Base-by-base conservation (phyloP, 768 basidiomycete species). In the Mycena rosella region DNA sequence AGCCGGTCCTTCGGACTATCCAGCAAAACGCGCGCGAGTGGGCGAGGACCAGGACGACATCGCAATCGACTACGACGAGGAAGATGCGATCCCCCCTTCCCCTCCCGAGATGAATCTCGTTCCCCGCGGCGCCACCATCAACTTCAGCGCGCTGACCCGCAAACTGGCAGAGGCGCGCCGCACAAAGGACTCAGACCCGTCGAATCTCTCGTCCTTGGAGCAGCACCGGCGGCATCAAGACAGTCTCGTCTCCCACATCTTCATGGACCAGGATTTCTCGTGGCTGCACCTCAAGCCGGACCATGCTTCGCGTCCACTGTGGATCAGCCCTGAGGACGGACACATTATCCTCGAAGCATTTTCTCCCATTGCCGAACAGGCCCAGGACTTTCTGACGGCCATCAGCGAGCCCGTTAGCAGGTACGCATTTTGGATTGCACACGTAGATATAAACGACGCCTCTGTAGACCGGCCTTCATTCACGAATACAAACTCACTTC, bases 401-500 rank as follows among this genome's bases (percentile, higher is more conserved):
- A 99, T 99, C 55, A 95, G 95, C 74, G 98, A 99, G 80, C 98
- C 98, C 73, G 96, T 99, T 75, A 98, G 96, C 86, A 91, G 96
- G 96, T 97, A 80, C 80, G 94, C 84, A 74, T 61, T 51, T 57
- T 65, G 20, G 40, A 42, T 57, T 32, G 63, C 59, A 47, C 63
- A 67, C 29, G 80, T 83, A 81, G 75, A 67, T 79, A 77, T 68
- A 66, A 48, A 72, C 68, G 61, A 60, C 72, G 73, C 60, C 68
- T 72, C 71, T 70, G 38, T 76, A 97, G 97, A 85, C 98, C 98
- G 58, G 91, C 95, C 53, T 96, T 97, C 81, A 96, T 99, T 69
- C 97, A 99, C 82, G 98, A 99, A 84, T 99, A 99, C 86, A 96
- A 97, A 82, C 89, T 99, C 76, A 99, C 97, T 63, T 92, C 96